Evolutionary conservation across 257 asterid genomes (phyloP).

Genomic region (Avicennia marina): DNA sequence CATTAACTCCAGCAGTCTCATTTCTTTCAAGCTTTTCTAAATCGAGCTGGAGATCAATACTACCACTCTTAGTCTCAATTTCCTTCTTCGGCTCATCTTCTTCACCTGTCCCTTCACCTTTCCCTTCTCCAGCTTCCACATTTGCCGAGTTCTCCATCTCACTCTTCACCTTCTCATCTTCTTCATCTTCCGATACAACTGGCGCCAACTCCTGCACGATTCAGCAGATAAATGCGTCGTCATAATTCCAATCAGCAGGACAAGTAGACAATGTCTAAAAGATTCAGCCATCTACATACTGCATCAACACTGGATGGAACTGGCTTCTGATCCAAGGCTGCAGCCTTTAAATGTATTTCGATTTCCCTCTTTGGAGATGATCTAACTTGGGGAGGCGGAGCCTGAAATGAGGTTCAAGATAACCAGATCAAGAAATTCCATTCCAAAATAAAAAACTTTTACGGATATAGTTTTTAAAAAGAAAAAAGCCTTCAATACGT

Average conservation of each 20-base stretch:
- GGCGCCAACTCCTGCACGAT: constrained; percentile 41
- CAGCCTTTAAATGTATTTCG: constrained; percentile 27
- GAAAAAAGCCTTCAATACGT: no score
- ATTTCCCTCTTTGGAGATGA: constrained; percentile 55
- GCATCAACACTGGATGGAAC: constrained; percentile 26
- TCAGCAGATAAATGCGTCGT: no score
- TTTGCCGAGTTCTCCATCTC: constrained; percentile 23
- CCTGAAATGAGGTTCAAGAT: constrained; percentile 41
- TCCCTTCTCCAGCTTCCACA: constrained; percentile 39
- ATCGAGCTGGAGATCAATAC: constrained; percentile 60
- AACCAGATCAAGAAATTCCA: constrained; percentile 6
- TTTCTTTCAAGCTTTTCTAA: constrained; percentile 62
- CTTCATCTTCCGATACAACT: constrained; percentile 28
- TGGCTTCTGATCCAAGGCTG: constrained; percentile 42
- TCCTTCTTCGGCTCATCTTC: constrained; percentile 33
- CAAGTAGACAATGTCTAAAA: no score
- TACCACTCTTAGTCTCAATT: constrained; percentile 37
- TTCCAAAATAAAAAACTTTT: neutral
- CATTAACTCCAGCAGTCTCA: constrained; percentile 7
- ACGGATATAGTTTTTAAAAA: no score
- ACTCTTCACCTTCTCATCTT: constrained; percentile 32
- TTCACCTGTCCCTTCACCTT: constrained; percentile 26
- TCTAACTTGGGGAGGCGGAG: constrained; percentile 76
- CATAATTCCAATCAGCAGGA: no score
- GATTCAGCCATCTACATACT: constrained; percentile 37